A percentile compares a stretch with the other conserved stretches of the same genome.
These are phyloP conservation scores for Solanum virginianum DNA, from an alignment of 257 asterid species.

Conservation along the genomic window DNA sequence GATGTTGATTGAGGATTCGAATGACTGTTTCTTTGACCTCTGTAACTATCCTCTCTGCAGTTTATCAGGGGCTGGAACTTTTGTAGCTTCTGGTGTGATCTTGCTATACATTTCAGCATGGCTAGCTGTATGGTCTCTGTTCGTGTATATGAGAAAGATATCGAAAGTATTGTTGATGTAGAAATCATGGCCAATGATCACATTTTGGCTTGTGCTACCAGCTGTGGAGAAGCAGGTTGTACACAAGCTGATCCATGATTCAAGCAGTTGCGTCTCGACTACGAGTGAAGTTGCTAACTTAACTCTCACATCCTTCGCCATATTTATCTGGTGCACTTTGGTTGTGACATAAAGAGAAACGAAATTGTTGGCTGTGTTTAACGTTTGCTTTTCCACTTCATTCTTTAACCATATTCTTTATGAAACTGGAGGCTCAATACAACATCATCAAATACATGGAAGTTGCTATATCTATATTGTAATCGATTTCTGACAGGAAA, in stretches of 20 bases:
- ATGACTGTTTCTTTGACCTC: background rate
- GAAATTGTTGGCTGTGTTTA: background rate
- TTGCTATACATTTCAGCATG: conserved; percentile 78
- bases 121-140: conserved; percentile 74
- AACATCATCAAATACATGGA: background rate
- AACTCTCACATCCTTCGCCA: background rate
- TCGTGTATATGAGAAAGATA: conserved; percentile 63
- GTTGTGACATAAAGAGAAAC: background rate
- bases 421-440: background rate
- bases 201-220: background rate
- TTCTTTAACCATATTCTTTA: background rate
- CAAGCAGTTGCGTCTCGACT: background rate
- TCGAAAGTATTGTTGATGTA: conserved; percentile 54
- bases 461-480: background rate
- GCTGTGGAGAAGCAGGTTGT: background rate
- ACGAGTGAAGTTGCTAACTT: background rate
- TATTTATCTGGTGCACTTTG: background rate
- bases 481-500: background rate
- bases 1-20: background rate
- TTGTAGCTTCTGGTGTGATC: conserved; percentile 50
- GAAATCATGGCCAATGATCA: background rate
- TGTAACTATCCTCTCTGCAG: conserved; percentile 17
- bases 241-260: background rate
- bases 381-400: background rate
- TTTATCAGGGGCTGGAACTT: conserved; percentile 35